Evolutionary conservation across 108 stramenopile genomes (phyloP).

Genomic region (Nitzschia palea): DNA sequence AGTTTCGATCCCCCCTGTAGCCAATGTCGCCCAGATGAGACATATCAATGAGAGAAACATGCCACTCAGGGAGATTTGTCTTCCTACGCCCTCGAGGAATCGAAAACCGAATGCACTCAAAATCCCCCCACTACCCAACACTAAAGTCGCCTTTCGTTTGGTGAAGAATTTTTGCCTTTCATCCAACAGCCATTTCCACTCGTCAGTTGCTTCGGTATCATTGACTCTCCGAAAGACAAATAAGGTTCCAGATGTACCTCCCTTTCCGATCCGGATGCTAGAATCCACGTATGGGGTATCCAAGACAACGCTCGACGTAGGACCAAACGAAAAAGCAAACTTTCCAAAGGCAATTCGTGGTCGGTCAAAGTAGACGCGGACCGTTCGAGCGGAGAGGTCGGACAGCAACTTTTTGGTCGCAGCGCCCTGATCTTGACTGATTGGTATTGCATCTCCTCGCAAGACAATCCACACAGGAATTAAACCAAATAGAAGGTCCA

Average conservation of each 20-base stretch:
- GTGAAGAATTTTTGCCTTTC: slow-evolving; percentile 6
- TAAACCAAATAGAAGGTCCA: slow-evolving; percentile 54
- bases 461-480: slow-evolving; percentile 53
- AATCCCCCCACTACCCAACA: neutral
- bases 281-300: slow-evolving; percentile 66
- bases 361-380: slow-evolving; percentile 66
- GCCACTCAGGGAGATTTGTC: neutral
- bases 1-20: slow-evolving; percentile 31
- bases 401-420: slow-evolving; percentile 15
- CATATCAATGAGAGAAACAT: neutral
- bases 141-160: neutral
- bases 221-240: slow-evolving; percentile 61
- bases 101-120: neutral
- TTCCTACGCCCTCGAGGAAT: neutral
- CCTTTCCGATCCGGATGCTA: slow-evolving; percentile 58
- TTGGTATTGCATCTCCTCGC: slow-evolving; percentile 70
- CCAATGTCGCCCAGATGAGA: neutral
- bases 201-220: slow-evolving; percentile 37
- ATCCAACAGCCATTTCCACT: slow-evolving; percentile 29
- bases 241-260: slow-evolving; percentile 67
- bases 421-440: slow-evolving; percentile 8
- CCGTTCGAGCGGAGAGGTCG: slow-evolving; percentile 49
- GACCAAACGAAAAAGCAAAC: slow-evolving; percentile 48
- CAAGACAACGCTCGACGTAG: slow-evolving; percentile 61
- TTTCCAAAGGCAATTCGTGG: slow-evolving; percentile 65